Conservation (phyloP, 352 stramenopile species). For the Saprolegnia parasitica region DNA sequence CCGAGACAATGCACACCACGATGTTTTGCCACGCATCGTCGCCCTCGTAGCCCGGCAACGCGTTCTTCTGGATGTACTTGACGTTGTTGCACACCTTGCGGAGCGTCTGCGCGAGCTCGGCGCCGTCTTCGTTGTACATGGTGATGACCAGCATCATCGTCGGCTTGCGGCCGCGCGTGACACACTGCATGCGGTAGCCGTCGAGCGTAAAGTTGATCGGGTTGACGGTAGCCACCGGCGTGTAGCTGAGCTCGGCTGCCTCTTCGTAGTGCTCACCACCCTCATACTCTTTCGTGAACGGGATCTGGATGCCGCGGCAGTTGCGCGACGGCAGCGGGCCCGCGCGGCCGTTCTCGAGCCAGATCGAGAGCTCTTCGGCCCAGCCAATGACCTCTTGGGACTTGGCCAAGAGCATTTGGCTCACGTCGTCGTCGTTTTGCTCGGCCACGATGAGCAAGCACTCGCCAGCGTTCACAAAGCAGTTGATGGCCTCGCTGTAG, state of each 20-base stretch:
- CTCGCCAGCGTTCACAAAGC: conserved; percentile 27
- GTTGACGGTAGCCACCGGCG: conserved; percentile 21
- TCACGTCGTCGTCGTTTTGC: conserved; percentile 16
- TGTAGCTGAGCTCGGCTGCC: conserved; percentile 24
- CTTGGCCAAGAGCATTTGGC: conserved; percentile 21
- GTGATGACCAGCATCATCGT: conserved; percentile 30
- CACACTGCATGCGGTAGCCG: conserved; percentile 27
- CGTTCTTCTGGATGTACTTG: conserved; percentile 25
- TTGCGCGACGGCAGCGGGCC: conserved; percentile 22
- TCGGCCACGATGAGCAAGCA: conserved; percentile 21
- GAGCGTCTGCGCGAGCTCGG: conserved; percentile 18
- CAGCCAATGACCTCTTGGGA: conserved; percentile 26
- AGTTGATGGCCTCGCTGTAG: conserved; percentile 27
- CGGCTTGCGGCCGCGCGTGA: conserved; percentile 12
- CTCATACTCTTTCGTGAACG: conserved; percentile 21
- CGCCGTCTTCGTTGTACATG: conserved; percentile 30
- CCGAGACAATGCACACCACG: conserved; percentile 27
- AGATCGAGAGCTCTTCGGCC: conserved; percentile 27
- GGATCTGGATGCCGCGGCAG: conserved; percentile 27
- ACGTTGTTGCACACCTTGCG: conserved; percentile 29
- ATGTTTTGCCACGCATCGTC: conserved; percentile 29
- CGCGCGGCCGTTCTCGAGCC: conserved; percentile 21
- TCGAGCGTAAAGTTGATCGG: conserved; percentile 29
- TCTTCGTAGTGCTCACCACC: conserved; percentile 25
- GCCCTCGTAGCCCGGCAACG: conserved; percentile 21